Evolutionary conservation across 345 rosid species (phyloP), one percentile per base, ranked within the genome.

Genomic region (Turritis glabra): DNA sequence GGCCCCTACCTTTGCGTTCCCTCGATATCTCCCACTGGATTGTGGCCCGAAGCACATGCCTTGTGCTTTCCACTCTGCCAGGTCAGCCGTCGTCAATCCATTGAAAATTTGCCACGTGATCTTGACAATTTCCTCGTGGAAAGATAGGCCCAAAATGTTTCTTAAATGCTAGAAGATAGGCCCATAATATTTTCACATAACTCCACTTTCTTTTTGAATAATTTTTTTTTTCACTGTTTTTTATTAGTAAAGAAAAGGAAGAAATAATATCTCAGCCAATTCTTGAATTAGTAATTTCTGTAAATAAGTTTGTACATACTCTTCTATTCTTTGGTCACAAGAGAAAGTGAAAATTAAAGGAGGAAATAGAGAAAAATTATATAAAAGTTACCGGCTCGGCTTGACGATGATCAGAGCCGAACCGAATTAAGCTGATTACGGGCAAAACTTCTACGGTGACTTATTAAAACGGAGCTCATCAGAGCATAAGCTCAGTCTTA

Each of bases 401-500:
- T 11, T 25, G 33, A 61, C 13, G 21, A 21, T 25, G n/a, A 17
- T 3, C 64, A 21, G 4, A 64, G 53, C 60, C 60, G 43, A 59
- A 43, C 62, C 54, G 25, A 53, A 56, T 2, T 1, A 54, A 68
- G 69, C 38, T 30, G 37, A 54, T 43, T 7, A 11, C 25, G 33
- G 44, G 32, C 76, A 71, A 77, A 77, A 77, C 47, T 77, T 62
- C 7, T 0, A 65, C 4, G 12, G n/a, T 12, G 15, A 12, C 0
- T 0, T 5, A 25, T 22, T 41, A 15, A 23, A 35, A 15, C 23
- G 46, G 32, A n/a, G 26, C 46, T 75, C 27, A 67, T 75, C 27
- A 67, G 3, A 85, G 86, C 51, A 88, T 87, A 51, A 91, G 84
- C 83, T 84, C 84, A 74, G 88, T 75, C 65, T 84, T 83, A 78